Evolutionary conservation across 345 rosid genomes (phyloP), one percentile per base, ranked within the genome.

Genomic region (Linum trigynum): DNA sequence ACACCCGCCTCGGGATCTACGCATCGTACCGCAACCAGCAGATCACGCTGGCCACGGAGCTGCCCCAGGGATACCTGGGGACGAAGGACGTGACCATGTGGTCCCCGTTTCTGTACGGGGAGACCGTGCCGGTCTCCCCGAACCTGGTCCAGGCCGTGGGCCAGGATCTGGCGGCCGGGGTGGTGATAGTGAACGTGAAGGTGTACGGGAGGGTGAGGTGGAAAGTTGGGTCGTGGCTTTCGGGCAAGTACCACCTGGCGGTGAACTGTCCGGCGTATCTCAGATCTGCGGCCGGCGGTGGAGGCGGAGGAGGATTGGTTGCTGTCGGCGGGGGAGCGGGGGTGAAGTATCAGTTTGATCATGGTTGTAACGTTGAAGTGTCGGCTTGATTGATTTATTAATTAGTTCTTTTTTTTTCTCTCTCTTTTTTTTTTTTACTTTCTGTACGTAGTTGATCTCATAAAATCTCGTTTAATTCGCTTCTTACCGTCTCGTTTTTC

Each of bases 181-280:
- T 67, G 66, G 70, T 89, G 56, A 71, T 92, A 50, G 17, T 89
- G 16, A 72, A 81, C 38, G 58, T 92, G 45, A 87, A 81, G 77
- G 69, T 84, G 36, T 76, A 80, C 0, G 96, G 95, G 23, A 67
- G 55, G 35, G 62, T 87, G 43, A 84, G 69, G 70, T 92, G 89
- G 90, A 89, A 82, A 62, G 90, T 89, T 5, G 98, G 98, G 2
- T 71, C 95, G 4, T 87, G 88, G 89, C 62, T 85, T 38, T 87
- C 97, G 0, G 85, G 94, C 2, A 66, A 62, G 66, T 92, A 92
- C 68, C 85, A 66, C 2, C 45, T 92, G 59, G 75, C 71, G 3
- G 88, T 72, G 4, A 86, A 74, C 38, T 89, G 98, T 67, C 97
- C 97, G 0, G 86, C 87, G 2, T 76, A 69, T 61, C 59, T 89